A percentile compares a stretch with the other conserved stretches of the same genome.
These are phyloP conservation scores for Hypoxylon subgilvum DNA, from an alignment of 495 filamentous ascomycete genomes.

Conservation along the genomic window DNA sequence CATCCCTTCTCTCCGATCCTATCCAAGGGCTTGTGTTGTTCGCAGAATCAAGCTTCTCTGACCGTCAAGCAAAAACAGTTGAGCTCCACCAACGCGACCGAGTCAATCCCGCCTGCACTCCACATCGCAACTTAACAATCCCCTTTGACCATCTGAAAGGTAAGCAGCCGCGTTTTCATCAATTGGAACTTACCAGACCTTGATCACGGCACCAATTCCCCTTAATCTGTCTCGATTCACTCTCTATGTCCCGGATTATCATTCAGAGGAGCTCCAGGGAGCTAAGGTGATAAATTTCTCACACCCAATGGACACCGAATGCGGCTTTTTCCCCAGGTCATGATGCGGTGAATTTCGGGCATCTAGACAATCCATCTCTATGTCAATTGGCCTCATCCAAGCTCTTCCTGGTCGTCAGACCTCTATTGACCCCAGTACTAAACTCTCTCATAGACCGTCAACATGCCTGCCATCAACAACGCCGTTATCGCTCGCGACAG, in stretches of 20 bases:
- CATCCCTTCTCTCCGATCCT: slow-evolving; percentile 14
- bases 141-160: slow-evolving; percentile 13
- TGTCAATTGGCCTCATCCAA: slow-evolving; percentile 7
- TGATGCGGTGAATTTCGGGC: background rate
- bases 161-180: slow-evolving; percentile 30
- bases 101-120: slow-evolving; percentile 17
- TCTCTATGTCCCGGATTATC: background rate
- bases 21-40: slow-evolving; percentile 46
- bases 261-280: background rate
- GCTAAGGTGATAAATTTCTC: background rate
- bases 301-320: slow-evolving; percentile 4
- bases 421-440: slow-evolving; percentile 16
- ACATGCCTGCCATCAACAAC: slow-evolving; percentile 56
- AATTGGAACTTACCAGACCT: slow-evolving; percentile 19
- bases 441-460: slow-evolving; percentile 23
- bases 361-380: background rate
- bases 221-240: slow-evolving; percentile 1
- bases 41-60: slow-evolving; percentile 39
- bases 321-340: slow-evolving; percentile 25
- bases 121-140: slow-evolving; percentile 16
- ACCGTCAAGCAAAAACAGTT: slow-evolving; percentile 30
- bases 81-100: slow-evolving; percentile 28
- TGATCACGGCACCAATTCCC: background rate
- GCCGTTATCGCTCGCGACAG: slow-evolving; percentile 56
- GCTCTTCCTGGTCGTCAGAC: background rate